These are phyloP conservation scores for Leccinellum luteum DNA, from an alignment of 768 basidiomycete species.

Conservation along the genomic window DNA sequence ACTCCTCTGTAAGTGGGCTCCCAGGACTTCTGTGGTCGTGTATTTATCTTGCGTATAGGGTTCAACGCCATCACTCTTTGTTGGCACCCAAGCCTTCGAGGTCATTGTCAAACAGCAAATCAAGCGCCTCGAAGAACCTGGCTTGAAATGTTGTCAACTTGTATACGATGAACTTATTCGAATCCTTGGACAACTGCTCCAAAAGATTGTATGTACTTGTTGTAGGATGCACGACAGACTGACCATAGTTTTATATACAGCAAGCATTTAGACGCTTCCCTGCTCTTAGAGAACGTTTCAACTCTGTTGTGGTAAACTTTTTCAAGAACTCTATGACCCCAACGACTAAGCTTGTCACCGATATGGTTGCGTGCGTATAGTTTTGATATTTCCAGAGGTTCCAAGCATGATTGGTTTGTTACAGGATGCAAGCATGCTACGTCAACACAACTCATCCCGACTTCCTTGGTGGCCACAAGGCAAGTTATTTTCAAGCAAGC, in stretches of 20 bases:
- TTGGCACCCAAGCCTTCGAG: conserved; percentile 96
- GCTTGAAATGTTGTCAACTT: conserved; percentile 89
- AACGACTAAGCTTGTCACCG: conserved; percentile 90
- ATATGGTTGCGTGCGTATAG: conserved; percentile 80
- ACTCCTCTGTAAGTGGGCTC: conserved; percentile 78
- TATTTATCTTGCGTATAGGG: conserved; percentile 48
- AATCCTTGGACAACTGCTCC: conserved; percentile 88
- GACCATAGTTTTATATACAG: conserved; percentile 39
- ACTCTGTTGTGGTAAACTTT: conserved; percentile 92
- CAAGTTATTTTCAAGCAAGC: conserved; percentile 18
- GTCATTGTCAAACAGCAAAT: conserved; percentile 99
- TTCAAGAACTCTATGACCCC: conserved; percentile 94
- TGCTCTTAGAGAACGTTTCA: conserved; percentile 95
- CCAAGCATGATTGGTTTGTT: conserved; percentile 3
- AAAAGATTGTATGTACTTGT: conserved; percentile 71
- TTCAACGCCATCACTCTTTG: conserved; percentile 93
- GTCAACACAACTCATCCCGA: conserved; percentile 99
- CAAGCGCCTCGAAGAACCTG: conserved; percentile 91
- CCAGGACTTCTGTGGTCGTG: not conserved
- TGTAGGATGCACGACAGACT: not conserved
- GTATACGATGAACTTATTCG: conserved; percentile 98
- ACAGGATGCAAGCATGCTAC: conserved; percentile 96
- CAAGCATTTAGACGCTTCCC: conserved; percentile 96
- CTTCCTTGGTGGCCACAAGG: conserved; percentile 95
- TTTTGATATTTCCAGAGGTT: not conserved